Evolutionary conservation across 345 rosid genomes (phyloP).

Genomic region (Firmiana major): DNA sequence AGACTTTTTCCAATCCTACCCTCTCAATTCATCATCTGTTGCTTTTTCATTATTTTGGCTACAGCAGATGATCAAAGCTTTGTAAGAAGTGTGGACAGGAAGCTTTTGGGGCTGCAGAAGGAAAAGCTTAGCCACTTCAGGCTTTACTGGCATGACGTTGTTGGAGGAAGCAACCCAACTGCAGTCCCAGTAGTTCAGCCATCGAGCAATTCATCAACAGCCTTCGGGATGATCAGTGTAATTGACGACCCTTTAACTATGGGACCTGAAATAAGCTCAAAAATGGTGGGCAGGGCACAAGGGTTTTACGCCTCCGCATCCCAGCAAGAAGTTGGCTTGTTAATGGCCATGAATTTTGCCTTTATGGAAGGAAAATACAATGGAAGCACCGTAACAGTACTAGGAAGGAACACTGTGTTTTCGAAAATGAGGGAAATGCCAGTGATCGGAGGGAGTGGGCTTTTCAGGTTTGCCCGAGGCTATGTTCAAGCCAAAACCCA

Average conservation of each 20-base stretch:
- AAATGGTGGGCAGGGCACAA: conserved; percentile 65
- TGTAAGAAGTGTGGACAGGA: conserved; percentile 31
- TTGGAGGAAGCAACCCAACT: conserved; percentile 46
- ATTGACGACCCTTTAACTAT: conserved; percentile 68
- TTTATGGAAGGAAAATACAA: conserved; percentile 60
- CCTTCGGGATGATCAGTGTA: conserved; percentile 49
- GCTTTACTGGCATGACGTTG: conserved; percentile 66
- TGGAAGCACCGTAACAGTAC: conserved; percentile 38
- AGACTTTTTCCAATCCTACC: background rate
- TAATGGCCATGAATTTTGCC: conserved; percentile 70
- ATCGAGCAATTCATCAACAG: conserved; percentile 26
- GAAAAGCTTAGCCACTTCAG: conserved; percentile 65
- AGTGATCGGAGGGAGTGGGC: conserved; percentile 70
- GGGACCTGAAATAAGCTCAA: conserved; percentile 50
- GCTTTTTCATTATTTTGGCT: background rate
- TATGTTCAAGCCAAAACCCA: conserved; percentile 56
- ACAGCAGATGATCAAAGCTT: conserved; percentile 19
- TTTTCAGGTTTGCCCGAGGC: conserved; percentile 73
- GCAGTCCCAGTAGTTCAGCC: conserved; percentile 38
- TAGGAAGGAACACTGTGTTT: conserved; percentile 60
- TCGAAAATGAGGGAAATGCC: conserved; percentile 69
- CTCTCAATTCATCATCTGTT: conserved; percentile 14
- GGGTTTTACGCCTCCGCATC: conserved; percentile 61
- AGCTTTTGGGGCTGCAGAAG: conserved; percentile 32
- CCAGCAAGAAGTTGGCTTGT: conserved; percentile 49